Conservation (phyloP, 129 eudicot species). For the Artemisia tridentata region DNA sequence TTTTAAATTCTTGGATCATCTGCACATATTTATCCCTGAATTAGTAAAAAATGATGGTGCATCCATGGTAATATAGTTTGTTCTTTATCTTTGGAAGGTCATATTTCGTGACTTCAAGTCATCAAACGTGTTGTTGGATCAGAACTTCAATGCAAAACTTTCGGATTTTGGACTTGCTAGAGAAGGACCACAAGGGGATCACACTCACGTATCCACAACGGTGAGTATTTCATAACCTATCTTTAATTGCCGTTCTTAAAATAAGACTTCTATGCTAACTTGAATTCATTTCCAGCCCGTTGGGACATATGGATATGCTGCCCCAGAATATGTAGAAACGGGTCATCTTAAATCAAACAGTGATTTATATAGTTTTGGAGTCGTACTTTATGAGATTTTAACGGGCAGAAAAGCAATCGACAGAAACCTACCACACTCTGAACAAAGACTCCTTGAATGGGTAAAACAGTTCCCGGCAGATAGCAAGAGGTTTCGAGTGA, state of each 20-base stretch:
- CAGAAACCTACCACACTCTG: conserved; percentile 45
- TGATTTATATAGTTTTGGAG: conserved; percentile 80
- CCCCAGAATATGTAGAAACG: conserved; percentile 77
- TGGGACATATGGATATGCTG: conserved; percentile 86
- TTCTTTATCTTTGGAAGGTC: conserved; percentile 36
- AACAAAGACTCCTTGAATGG: conserved; percentile 84
- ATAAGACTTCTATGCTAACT: conserved; percentile 13
- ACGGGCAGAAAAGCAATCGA: conserved; percentile 66
- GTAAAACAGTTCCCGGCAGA: conserved; percentile 72
- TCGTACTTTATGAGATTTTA: conserved; percentile 68
- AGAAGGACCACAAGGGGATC: conserved; percentile 78
- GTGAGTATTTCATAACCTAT: conserved; percentile 36
- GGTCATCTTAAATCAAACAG: conserved; percentile 72
- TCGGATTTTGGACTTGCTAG: conserved; percentile 92
- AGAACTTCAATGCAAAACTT: conserved; percentile 59
- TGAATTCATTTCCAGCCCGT: conserved; percentile 46
- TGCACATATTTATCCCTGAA: background rate
- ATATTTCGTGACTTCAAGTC: conserved; percentile 84
- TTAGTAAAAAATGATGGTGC: background rate
- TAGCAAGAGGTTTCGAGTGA: conserved; percentile 58
- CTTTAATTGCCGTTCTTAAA: background rate
- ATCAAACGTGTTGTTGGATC: conserved; percentile 70
- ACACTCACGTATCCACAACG: conserved; percentile 67
- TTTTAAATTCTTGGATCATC: no score
- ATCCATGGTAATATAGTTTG: background rate